phyloP scores from a whole-genome alignment of 2,329 filamentous ascomycete species.

The Aspergillus glaucus region DNA sequence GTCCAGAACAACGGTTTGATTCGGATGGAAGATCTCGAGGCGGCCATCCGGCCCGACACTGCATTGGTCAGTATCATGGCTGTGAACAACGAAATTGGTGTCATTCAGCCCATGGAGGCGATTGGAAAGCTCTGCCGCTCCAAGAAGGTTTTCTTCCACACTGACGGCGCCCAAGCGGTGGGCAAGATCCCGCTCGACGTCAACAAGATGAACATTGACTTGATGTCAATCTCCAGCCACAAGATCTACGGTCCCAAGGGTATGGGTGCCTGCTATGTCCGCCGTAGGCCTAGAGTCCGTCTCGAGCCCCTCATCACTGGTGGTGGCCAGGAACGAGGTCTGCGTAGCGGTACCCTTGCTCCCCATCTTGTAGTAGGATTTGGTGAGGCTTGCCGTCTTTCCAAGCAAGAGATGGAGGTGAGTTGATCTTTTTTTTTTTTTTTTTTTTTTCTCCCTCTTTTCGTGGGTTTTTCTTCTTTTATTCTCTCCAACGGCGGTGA shows the following conservation, averaged over 20 bases:
- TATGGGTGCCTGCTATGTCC: constrained; percentile 91
- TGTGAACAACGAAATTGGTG: constrained; percentile 98
- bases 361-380: constrained; percentile 86
- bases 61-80: constrained; percentile 95
- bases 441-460: constrained; percentile 5
- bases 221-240: constrained; percentile 98
- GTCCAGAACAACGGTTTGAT: constrained; percentile 83
- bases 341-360: constrained; percentile 89
- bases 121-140: constrained; percentile 87
- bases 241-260: constrained; percentile 99
- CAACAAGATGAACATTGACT: constrained; percentile 94
- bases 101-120: constrained; percentile 92
- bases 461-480: background rate
- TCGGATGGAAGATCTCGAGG: constrained; percentile 74
- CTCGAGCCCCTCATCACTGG: constrained; percentile 94
- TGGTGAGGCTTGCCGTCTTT: constrained; percentile 90
- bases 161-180: constrained; percentile 93
- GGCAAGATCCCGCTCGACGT: constrained; percentile 96
- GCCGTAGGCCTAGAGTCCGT: constrained; percentile 84
- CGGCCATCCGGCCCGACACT: constrained; percentile 85
- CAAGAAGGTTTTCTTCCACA: constrained; percentile 97
- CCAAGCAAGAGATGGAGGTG: constrained; percentile 84
- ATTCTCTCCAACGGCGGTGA: constrained; percentile 47
- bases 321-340: constrained; percentile 89
- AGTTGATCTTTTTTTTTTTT: constrained; percentile 35